Conservation (phyloP, 345 rosid species). For the Brassica napus region DNA sequence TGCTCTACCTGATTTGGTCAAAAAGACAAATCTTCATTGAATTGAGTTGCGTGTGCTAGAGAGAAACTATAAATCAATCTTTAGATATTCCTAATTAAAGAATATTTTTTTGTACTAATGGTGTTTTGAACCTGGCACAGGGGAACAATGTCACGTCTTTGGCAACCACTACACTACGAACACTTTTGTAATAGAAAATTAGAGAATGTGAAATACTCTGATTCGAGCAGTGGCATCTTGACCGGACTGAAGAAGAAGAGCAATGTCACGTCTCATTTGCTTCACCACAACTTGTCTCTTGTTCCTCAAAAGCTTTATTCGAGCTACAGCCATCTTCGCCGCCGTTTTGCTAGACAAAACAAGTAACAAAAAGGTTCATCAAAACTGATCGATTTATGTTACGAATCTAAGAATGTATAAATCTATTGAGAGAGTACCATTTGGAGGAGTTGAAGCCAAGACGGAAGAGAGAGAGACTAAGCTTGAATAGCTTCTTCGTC, state of each 20-base stretch:
- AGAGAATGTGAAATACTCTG: conserved; percentile 52
- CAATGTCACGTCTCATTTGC: conserved; percentile 94
- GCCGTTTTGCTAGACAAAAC: conserved; percentile 69
- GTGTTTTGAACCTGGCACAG: no score
- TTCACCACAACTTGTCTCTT: conserved; percentile 80
- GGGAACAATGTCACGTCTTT: no score
- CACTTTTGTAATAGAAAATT: neutral
- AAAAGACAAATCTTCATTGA: neutral
- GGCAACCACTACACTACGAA: no score
- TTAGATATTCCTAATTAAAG: no score
- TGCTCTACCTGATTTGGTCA: conserved; percentile 67
- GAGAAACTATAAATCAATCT: no score
- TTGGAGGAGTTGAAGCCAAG: neutral
- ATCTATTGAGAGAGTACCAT: neutral
- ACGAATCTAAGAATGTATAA: neutral
- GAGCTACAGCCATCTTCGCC: conserved; percentile 93
- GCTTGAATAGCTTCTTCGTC: neutral
- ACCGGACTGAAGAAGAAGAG: conserved; percentile 82
- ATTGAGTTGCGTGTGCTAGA: no score
- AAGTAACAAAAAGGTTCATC: neutral
- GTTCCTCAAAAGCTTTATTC: conserved; percentile 88
- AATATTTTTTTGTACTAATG: no score
- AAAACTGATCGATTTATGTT: neutral
- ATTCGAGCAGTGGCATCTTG: conserved; percentile 95
- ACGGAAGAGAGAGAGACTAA: neutral